Base-by-base conservation (phyloP, 208 protist genomes). In the Plasmodiophora brassicae region DNA sequence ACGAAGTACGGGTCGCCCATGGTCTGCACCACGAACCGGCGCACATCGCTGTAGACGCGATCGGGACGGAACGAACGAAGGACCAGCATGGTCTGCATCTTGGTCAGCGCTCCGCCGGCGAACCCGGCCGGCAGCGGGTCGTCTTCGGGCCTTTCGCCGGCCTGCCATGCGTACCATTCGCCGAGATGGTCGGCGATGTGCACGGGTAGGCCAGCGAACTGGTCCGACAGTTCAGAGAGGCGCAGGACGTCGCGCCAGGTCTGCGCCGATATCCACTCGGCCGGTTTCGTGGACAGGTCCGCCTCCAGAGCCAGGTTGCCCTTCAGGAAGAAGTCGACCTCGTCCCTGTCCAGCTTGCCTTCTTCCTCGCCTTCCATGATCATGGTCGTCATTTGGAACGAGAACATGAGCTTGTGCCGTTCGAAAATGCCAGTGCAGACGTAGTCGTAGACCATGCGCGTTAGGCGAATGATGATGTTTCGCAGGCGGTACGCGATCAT, bases 401-500 rank as follows among this genome's bases (percentile, higher is more conserved):
- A 96, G 89, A 99, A 97, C 95, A 98, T 98, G 36, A 99, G 91
- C 93, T 99, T 98, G 91, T 99, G 96, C 89, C 93, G 94, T 92
- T 98, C 97, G 90, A 99, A 99, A 78, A 99, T 96, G 84, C 97
- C 96, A 92, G 97, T 98, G 91, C 97, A 98, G 36, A 97, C 96
- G 91, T 99, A 99, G 86, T 95, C 95, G 94, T 98, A 99, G 10
- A 98, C 94, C 85, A 97, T 96, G 87, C 96, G 94, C 60, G 97
- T 99, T 5, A 99, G 93, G 38, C 95, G 94, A 41, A 95, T 90
- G 86, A 99, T 97, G 89, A 99, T 99, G 92, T 99, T 98, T 71
- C 93, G 93, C 44, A 99, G 92, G 39, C 98, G 94, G 88, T 97
- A 94, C 83, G 95, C 65, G 89, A 94, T 96, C 93, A 90, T 97